These are phyloP conservation scores for Meyerozyma guilliermondii DNA, from an alignment of 1,139 yeast species.

Conservation along the genomic window DNA sequence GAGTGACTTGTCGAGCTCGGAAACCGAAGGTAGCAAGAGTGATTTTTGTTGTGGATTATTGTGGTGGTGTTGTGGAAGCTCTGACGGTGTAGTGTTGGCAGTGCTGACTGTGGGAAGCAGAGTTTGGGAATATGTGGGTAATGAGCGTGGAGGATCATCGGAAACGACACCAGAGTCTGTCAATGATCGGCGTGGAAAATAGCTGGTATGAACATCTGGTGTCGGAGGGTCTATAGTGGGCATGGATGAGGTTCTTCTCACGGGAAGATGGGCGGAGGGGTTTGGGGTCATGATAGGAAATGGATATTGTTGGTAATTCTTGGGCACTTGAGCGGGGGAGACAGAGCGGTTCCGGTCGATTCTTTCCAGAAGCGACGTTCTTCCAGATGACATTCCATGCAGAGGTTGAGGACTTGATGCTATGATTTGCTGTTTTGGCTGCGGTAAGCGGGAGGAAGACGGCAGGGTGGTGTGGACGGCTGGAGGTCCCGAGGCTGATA, in stretches of 20 bases:
- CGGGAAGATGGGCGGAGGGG: background rate
- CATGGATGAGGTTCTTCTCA: conserved; percentile 2
- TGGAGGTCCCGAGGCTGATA: conserved; percentile 9
- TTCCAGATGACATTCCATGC: conserved; percentile 5
- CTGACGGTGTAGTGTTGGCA: conserved; percentile 3
- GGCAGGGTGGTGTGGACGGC: conserved; percentile 2
- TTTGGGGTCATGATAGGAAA: conserved; percentile 9
- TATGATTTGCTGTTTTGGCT: conserved; percentile 3
- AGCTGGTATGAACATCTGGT: background rate
- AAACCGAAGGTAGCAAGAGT: conserved; percentile 28
- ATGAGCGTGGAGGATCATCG: conserved; percentile 1
- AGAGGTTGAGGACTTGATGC: conserved; percentile 5
- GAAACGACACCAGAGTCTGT: background rate
- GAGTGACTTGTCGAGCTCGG: conserved; percentile 34
- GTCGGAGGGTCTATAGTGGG: conserved; percentile 2
- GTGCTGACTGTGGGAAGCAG: background rate
- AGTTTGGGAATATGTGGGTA: conserved; percentile 1
- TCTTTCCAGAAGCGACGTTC: conserved; percentile 1
- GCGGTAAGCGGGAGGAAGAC: background rate
- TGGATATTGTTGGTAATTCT: conserved; percentile 7
- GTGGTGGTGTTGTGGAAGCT: conserved; percentile 1
- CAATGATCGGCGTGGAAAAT: conserved; percentile 1
- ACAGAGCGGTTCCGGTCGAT: background rate
- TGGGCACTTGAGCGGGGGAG: background rate
- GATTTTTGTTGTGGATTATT: background rate